Conservation (phyloP, 163 green algal species). For the Chlamydomonas reinhardtii region DNA sequence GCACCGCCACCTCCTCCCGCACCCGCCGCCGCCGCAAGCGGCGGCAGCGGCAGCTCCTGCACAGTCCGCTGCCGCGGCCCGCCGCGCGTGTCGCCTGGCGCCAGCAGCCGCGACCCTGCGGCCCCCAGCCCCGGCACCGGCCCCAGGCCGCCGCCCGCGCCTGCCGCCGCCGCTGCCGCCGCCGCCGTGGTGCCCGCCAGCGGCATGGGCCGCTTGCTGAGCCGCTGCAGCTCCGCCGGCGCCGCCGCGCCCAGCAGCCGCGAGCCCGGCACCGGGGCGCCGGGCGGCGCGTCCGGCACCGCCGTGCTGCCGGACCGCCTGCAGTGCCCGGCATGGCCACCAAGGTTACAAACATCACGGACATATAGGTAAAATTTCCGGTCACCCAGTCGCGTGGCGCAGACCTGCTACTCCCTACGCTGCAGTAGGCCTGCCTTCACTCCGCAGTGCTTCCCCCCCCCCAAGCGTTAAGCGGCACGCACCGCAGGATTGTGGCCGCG, state of each 20-base stretch:
- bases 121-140: too few relatives aligned
- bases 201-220: not conserved
- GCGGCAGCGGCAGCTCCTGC: not conserved
- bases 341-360: too few relatives aligned
- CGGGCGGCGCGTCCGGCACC: not conserved
- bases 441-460: too few relatives aligned
- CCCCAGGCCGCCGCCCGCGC: too few relatives aligned
- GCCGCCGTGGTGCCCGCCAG: not conserved
- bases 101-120: too few relatives aligned
- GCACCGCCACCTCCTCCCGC: not conserved
- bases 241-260: slow-evolving; percentile 13
- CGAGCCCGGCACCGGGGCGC: not conserved
- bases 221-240: not conserved
- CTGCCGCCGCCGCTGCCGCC: not conserved
- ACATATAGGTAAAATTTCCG: too few relatives aligned
- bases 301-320: not conserved
- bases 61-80: too few relatives aligned
- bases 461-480: too few relatives aligned
- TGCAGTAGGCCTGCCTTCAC: too few relatives aligned
- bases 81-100: not conserved
- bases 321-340: too few relatives aligned
- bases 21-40: not conserved
- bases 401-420: too few relatives aligned
- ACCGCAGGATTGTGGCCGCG: slow-evolving; percentile 1
- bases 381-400: too few relatives aligned